Evolutionary conservation across 371 early-diverging fungal genomes (phyloP), one percentile per base, ranked within the genome.

Genomic region (Entomophthora muscae): DNA sequence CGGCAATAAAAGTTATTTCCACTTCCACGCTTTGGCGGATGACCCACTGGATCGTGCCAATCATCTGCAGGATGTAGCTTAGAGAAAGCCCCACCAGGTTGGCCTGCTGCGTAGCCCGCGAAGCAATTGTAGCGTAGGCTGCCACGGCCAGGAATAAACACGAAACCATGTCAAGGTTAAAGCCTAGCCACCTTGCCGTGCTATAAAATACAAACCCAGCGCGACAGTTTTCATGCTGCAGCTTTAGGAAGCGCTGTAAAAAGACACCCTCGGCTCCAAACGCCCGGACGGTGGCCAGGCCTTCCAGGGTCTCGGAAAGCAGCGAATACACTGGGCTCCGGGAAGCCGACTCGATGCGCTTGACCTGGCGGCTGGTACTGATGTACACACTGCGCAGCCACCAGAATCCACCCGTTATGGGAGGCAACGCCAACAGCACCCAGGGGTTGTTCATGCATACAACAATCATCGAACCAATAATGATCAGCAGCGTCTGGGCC

Each of bases 311-410:
- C 1, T 81, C 75, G 1, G 84, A 80, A 54, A 86, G 71, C 66
- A 85, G 87, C 1, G 83, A 70, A 70, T 83, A 86, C 62, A 86
- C 80, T 1, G 82, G 83, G 0, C 81, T 69, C 51, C 88, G 78
- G 28, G 86, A 81, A 10, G 81, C 76, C 1, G 91, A 84, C 68
- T 94, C 93, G 61, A 88, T 68, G 2, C 90, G 84, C 71, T 91
- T 90, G 52, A 88, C 71, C 64, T 89, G 85, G 66, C 52, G 33
- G 33, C 52, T 52, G 52, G 61, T 52, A 7, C 52, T 42, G 21
- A 23, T 32, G 5, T 24, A 24, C 23, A 32, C n/a, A 13, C 28
- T 52, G 24, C 33, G 52, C 24, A 61, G 52, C 3, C 62, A 79
- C 78, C 56, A 52, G 17, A 54, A 26, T 17, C 55, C 13, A 53